phyloP scores from a whole-genome alignment of 208 protist species.

The Kentomonas sorsogonicus region DNA sequence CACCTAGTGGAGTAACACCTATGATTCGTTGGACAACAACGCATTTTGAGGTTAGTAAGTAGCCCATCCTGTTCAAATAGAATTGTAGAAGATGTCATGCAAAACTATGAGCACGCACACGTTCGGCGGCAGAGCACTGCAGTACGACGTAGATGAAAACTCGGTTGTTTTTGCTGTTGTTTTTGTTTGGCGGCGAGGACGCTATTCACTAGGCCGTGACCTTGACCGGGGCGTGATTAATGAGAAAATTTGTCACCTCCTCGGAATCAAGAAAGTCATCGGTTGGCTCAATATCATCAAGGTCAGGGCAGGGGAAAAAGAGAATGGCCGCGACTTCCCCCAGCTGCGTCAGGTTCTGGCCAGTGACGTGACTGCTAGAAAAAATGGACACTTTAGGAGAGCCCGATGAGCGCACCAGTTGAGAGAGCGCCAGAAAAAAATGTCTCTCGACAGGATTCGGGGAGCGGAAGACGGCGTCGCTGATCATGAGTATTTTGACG shows the following conservation, averaged over 20 bases:
- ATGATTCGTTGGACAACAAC: too few relatives aligned
- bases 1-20: too few relatives aligned
- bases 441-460: slow-evolving; percentile 69
- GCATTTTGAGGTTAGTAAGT: too few relatives aligned
- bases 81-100: too few relatives aligned
- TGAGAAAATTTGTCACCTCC: slow-evolving; percentile 66
- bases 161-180: too few relatives aligned
- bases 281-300: slow-evolving; percentile 84
- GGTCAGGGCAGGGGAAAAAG: slow-evolving; percentile 82
- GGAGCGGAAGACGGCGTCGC: slow-evolving; percentile 91
- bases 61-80: too few relatives aligned
- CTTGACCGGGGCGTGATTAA: too few relatives aligned
- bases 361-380: slow-evolving; percentile 93
- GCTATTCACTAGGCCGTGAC: too few relatives aligned
- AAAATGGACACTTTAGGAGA: slow-evolving; percentile 87
- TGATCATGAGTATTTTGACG: slow-evolving; percentile 86
- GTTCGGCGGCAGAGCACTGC: too few relatives aligned
- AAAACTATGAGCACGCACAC: too few relatives aligned
- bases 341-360: slow-evolving; percentile 91
- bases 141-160: too few relatives aligned
- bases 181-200: too few relatives aligned
- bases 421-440: slow-evolving; percentile 89
- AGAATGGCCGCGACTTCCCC: slow-evolving; percentile 93
- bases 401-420: slow-evolving; percentile 79
- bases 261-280: slow-evolving; percentile 52